Base-by-base conservation (phyloP, 179 eudicot genomes). In the Patellifolia procumbens region DNA sequence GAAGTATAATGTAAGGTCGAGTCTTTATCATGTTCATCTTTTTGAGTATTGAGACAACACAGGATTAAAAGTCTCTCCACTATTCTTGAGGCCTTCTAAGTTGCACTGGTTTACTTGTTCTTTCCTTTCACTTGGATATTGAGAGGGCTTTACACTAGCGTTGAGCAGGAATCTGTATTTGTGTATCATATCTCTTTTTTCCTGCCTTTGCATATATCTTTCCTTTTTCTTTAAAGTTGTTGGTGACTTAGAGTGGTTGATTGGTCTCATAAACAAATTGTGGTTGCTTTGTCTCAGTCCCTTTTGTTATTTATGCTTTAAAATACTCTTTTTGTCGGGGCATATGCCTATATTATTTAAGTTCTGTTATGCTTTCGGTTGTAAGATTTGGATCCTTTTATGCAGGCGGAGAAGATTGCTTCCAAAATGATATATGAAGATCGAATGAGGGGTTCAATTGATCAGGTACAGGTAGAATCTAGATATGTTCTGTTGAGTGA, bases 371-470 rank as follows among this genome's bases (percentile, higher is more conserved):
- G 76, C 56, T 53, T 63, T 13, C 26, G n/a, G 52, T 55, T 62
- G 20, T 61, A 58, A 15, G 35, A 17, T 29, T 58, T 56, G 66
- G 10, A 16, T 70, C 34, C 37, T 7, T 37, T 0, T 66, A 2
- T 80, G 80, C 95, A 95, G 99, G 99, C 99, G 58, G 99, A 96
- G 86, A 93, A 96, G 85, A 96, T 96, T 75, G 99, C 99, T 48
- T 96, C 99, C 60, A 90, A 88, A 81, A 96, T 96, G 99, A 93
- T 96, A 22, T 88, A 68, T 42, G 99, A 96, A 85, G 99, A 96
- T 83, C 87, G 99, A 83, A 93, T 96, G 99, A 89, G 91, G 84
- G 99, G 99, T 43, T 96, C 99, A 73, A 93, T 93, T 78, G 99
- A 96, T 85, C 99, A 96, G 96, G 99, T 93, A 78, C 39, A 55